These are phyloP conservation scores for Epicoccum sorghinum DNA, from an alignment of 2,329 filamentous ascomycete species.

Conservation along the genomic window DNA sequence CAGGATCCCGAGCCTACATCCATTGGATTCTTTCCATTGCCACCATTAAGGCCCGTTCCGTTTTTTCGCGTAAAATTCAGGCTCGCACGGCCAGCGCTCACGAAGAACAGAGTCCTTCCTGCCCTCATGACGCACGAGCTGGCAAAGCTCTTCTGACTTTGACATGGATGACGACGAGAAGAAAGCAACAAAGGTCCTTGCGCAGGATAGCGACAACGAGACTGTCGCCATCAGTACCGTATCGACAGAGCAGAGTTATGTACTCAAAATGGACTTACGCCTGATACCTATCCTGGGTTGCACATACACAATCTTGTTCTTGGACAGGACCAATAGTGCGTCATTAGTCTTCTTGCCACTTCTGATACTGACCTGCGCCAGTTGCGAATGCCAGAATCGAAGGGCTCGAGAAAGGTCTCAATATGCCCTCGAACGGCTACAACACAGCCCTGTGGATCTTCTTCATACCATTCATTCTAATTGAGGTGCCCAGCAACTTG, in stretches of 20 bases:
- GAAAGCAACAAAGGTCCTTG: constrained; percentile 14
- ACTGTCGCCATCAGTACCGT: constrained; percentile 12
- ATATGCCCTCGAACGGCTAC: constrained; percentile 69
- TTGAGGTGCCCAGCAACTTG: constrained; percentile 78
- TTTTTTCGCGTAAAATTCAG: background rate
- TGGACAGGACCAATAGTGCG: constrained; percentile 67
- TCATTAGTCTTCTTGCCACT: background rate
- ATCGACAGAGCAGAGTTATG: constrained; percentile 49
- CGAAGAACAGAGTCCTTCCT: background rate
- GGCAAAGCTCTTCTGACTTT: constrained; percentile 1
- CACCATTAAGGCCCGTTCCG: constrained; percentile 10
- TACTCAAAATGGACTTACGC: constrained; percentile 65
- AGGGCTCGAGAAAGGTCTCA: constrained; percentile 62
- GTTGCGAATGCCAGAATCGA: constrained; percentile 72
- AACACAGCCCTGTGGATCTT: constrained; percentile 80
- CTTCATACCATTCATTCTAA: constrained; percentile 82
- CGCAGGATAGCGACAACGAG: constrained; percentile 21
- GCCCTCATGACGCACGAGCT: background rate
- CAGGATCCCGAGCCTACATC: background rate
- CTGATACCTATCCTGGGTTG: constrained; percentile 70
- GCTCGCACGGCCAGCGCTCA: background rate
- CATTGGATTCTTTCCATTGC: background rate
- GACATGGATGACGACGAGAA: constrained; percentile 28
- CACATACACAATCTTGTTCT: constrained; percentile 74
- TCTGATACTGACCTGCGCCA: constrained; percentile 6